These are phyloP conservation scores for Claviceps monticola DNA, from an alignment of 2,329 filamentous ascomycete genomes.

Conservation along the genomic window DNA sequence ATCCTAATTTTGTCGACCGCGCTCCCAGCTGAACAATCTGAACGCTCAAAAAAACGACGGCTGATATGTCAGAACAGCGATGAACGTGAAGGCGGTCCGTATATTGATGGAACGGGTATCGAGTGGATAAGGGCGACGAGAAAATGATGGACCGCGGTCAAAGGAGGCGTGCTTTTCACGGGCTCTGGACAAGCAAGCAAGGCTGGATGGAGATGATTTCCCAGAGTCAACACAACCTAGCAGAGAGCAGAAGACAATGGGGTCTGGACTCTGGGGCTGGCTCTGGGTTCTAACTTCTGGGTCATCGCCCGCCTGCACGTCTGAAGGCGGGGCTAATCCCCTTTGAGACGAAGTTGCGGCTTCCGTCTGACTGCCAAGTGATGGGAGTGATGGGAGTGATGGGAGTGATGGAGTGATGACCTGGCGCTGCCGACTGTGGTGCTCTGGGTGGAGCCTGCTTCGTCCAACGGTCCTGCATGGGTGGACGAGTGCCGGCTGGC, in stretches of 20 bases:
- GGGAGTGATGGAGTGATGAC: too few relatives aligned
- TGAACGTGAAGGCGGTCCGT: constrained; percentile 9
- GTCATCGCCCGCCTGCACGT: not conserved
- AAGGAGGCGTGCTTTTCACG: constrained; percentile 19
- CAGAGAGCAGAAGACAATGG: constrained; percentile 8
- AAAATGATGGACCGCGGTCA: constrained; percentile 15
- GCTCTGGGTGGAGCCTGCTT: too few relatives aligned
- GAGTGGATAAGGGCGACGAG: constrained; percentile 15
- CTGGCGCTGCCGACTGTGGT: too few relatives aligned
- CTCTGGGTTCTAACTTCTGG: not conserved
- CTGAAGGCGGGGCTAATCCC: not conserved
- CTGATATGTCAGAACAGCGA: not conserved
- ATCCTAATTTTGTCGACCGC: constrained; percentile 23
- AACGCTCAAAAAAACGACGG: constrained; percentile 2
- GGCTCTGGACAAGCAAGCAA: constrained; percentile 14
- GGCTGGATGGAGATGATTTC: constrained; percentile 22
- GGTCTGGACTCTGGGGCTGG: too few relatives aligned
- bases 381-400: too few relatives aligned
- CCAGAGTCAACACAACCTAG: constrained; percentile 3
- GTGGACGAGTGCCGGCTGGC: not conserved
- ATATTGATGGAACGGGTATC: constrained; percentile 18
- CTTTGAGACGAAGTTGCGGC: too few relatives aligned
- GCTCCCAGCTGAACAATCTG: constrained; percentile 6
- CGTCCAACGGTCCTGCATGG: too few relatives aligned
- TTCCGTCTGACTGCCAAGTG: too few relatives aligned